Base-by-base conservation (phyloP, 2,329 filamentous ascomycete species). In the Claviceps fusiformis region DNA sequence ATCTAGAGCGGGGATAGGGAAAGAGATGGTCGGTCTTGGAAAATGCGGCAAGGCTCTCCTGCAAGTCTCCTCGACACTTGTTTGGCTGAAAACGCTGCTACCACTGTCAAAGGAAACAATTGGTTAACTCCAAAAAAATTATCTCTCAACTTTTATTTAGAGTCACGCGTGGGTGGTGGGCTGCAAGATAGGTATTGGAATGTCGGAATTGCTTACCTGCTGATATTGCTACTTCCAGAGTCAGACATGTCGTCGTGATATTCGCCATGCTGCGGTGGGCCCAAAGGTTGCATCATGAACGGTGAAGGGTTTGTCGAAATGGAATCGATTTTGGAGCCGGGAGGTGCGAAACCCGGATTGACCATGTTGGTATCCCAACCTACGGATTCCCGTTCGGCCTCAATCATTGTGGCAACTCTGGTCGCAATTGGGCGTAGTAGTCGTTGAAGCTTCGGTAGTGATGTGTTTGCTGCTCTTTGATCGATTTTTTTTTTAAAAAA, bases 1-100 rank as follows among this genome's bases (percentile, higher is more conserved):
- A 52, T 70, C 70, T 52, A 77, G 68, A 43, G 67, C 69, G 5
- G 75, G 75, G 61, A 71, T 70, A 15, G 75, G 74, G 52, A 78
- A 70, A 4, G 67, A 67, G 39, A 76, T 59, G 45, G 66, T 62
- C 19, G 74, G 71, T 58, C 71, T 69, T n/a, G 71, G 70, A 43
- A 72, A 72, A 53, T 72, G 70, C 50, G 68, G 64, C 19, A 72
- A 63, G 10, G 69, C 65, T 46, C 70, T 68, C 57, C 69, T 67
- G 57, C 67, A 70, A 17, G 67, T 63, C 53, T 72, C 70, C 57
- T 72, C 70, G 54, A 71, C 65, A 54, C 63, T 69, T 56, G 62
- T 67, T 50, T 44, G 57, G 35, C 56, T 57, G 41, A 50, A 55
- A 10, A 52, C n/a, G 47, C 56, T 57, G 37, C 54, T n/a, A n/a